phyloP scores from a whole-genome alignment of 495 filamentous ascomycete species.

The Articulospora tetracladia region DNA sequence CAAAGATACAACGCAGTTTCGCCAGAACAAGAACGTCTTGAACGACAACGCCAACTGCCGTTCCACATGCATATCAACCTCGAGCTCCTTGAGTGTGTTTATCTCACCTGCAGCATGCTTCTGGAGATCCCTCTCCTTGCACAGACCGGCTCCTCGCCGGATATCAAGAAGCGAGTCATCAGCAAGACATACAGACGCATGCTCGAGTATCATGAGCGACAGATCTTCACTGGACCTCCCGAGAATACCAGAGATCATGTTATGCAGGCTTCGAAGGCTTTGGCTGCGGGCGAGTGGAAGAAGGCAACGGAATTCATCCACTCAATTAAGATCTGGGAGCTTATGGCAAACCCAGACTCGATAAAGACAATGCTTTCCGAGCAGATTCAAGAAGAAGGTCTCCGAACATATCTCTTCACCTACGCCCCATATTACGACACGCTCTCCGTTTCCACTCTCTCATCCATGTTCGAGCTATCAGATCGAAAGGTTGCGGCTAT shows the following conservation, averaged over 20 bases:
- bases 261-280: slow-evolving; percentile 96
- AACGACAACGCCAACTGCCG: slow-evolving; percentile 92
- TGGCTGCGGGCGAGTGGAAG: slow-evolving; percentile 98
- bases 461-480: slow-evolving; percentile 92
- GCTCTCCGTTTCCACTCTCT: slow-evolving; percentile 76
- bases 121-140: slow-evolving; percentile 96
- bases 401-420: slow-evolving; percentile 98
- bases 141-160: slow-evolving; percentile 91
- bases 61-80: slow-evolving; percentile 99
- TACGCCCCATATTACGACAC: slow-evolving; percentile 99
- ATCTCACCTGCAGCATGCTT: slow-evolving; percentile 98
- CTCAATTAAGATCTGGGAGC: slow-evolving; percentile 98
- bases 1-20: slow-evolving; percentile 93
- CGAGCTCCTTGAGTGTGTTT: slow-evolving; percentile 95
- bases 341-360: slow-evolving; percentile 83
- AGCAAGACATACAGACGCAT: slow-evolving; percentile 99
- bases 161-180: slow-evolving; percentile 96
- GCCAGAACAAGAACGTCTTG: slow-evolving; percentile 94
- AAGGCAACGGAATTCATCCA: slow-evolving; percentile 88
- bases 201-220: slow-evolving; percentile 98
- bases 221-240: slow-evolving; percentile 96
- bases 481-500: slow-evolving; percentile 88
- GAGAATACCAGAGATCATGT: slow-evolving; percentile 99
- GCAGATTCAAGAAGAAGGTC: slow-evolving; percentile 97
- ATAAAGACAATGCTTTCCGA: slow-evolving; percentile 96